A percentile compares a stretch with the other conserved stretches of the same genome.
phyloP scores from a whole-genome alignment of 2,329 filamentous ascomycete species.

The Scytalidium lignicola region DNA sequence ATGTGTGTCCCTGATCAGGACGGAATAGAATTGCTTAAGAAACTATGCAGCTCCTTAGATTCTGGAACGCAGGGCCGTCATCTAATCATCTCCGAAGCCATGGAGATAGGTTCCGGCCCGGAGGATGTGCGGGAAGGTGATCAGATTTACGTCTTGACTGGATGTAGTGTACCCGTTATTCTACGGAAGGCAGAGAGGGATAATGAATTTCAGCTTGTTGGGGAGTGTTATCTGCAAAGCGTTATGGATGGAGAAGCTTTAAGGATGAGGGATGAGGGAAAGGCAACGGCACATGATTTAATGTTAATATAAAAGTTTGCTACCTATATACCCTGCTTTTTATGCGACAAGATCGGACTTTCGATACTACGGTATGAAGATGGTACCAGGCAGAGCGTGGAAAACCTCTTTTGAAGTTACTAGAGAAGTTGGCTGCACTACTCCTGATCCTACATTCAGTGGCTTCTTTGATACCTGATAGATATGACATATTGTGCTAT shows the following conservation, averaged over 20 bases:
- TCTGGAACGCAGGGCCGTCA: background rate
- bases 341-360: no score
- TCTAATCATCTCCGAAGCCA: background rate
- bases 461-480: no score
- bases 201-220: slow-evolving; percentile 7
- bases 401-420: no score
- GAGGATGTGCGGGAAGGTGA: slow-evolving; percentile 5
- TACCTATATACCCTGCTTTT: no score
- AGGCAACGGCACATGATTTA: background rate
- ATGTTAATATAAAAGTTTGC: background rate
- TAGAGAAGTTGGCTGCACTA: no score
- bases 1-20: background rate
- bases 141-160: slow-evolving; percentile 13
- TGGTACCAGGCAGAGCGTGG: no score
- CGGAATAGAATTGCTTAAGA: background rate
- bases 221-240: slow-evolving; percentile 15
- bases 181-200: slow-evolving; percentile 6
- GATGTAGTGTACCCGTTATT: slow-evolving; percentile 14
- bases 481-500: no score
- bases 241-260: slow-evolving; percentile 14
- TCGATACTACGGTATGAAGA: no score
- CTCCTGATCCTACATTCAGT: no score
- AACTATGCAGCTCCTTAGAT: background rate
- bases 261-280: slow-evolving; percentile 1
- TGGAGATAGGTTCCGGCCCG: background rate